phyloP scores from a whole-genome alignment of 1,139 yeast genomes.

The Pichia sp. region DNA sequence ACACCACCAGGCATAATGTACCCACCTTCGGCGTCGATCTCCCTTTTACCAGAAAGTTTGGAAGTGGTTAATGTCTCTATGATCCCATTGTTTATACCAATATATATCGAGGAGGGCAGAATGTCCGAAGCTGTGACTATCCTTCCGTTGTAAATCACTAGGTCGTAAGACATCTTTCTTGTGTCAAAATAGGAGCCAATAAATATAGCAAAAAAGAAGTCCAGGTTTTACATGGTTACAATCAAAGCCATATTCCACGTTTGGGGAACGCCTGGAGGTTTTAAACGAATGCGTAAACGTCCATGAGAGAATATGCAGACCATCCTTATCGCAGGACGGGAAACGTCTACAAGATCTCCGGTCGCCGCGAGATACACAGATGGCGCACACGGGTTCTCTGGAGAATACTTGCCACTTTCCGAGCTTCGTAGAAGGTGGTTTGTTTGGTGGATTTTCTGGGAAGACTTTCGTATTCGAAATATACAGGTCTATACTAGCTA shows the following conservation, averaged over 20 bases:
- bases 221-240: no score
- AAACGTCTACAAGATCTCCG: constrained; percentile 4
- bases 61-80: constrained; percentile 37
- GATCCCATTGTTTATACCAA: constrained; percentile 39
- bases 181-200: no score
- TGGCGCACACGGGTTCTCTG: no score
- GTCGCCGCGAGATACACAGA: neutral
- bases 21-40: constrained; percentile 45
- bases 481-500: no score
- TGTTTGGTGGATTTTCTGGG: neutral
- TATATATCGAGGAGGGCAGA: constrained; percentile 33
- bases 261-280: no score
- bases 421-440: neutral
- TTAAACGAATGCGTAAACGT: no score
- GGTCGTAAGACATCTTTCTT: constrained; percentile 21
- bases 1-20: constrained; percentile 46
- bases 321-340: constrained; percentile 2
- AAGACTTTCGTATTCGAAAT: no score
- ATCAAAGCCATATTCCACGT: no score
- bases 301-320: neutral
- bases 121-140: constrained; percentile 39
- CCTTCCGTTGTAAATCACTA: constrained; percentile 35
- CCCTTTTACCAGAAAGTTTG: constrained; percentile 31
- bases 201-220: no score
- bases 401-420: no score